These are phyloP conservation scores for Xylariaceae sp. DNA, from an alignment of 2,329 filamentous ascomycete species.

Conservation along the genomic window DNA sequence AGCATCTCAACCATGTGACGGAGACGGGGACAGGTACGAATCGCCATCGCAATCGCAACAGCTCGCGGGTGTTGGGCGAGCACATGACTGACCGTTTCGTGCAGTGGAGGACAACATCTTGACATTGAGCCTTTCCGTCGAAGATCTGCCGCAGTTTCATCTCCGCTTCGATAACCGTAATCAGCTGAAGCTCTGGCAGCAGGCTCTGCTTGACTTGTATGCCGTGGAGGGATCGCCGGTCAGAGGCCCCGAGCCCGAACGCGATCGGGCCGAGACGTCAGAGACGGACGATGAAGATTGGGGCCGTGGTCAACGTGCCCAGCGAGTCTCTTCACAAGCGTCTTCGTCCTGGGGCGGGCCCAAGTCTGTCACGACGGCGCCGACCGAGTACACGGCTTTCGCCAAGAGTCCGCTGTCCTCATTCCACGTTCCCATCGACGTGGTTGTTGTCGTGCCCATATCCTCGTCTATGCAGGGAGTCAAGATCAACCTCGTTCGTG, in stretches of 20 bases:
- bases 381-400: slow-evolving; percentile 84
- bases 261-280: slow-evolving; percentile 69
- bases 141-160: slow-evolving; percentile 89
- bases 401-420: slow-evolving; percentile 49
- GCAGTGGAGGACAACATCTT: slow-evolving; percentile 71
- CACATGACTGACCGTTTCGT: slow-evolving; percentile 26
- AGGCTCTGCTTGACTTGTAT: slow-evolving; percentile 79
- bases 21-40: slow-evolving; percentile 55
- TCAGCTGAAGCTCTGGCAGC: slow-evolving; percentile 86
- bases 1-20: slow-evolving; percentile 83
- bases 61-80: no score
- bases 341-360: slow-evolving; percentile 80
- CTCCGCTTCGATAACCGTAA: slow-evolving; percentile 78
- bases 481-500: slow-evolving; percentile 90
- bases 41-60: slow-evolving; percentile 21
- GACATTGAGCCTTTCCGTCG: slow-evolving; percentile 84
- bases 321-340: slow-evolving; percentile 74
- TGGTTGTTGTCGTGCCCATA: slow-evolving; percentile 94
- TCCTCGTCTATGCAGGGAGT: slow-evolving; percentile 99
- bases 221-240: slow-evolving; percentile 58
- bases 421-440: slow-evolving; percentile 85
- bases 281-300: slow-evolving; percentile 87
- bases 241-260: slow-evolving; percentile 72
- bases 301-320: slow-evolving; percentile 55
- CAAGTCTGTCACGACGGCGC: slow-evolving; percentile 79